phyloP scores from a whole-genome alignment of 2,329 filamentous ascomycete species.

The Cyphellophora europaea region DNA sequence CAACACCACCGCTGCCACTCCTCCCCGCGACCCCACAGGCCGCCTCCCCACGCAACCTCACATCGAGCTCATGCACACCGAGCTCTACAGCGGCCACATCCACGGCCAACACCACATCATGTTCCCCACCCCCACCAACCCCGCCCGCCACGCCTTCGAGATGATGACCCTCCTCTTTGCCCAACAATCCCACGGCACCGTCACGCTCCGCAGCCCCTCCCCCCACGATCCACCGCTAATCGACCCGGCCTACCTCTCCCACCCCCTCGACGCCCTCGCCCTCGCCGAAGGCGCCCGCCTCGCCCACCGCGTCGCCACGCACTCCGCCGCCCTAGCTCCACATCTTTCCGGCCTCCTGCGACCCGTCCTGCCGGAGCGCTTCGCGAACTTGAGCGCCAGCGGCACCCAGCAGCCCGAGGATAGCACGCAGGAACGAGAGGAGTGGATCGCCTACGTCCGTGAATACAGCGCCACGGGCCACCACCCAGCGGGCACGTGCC shows the following conservation, averaged over 20 bases:
- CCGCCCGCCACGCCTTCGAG: conserved; percentile 5
- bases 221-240: conserved; percentile 16
- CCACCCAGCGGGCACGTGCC: conserved; percentile 47
- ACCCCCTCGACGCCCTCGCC: conserved; percentile 4
- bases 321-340: too few relatives aligned
- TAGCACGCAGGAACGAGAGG: conserved; percentile 39
- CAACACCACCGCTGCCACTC: conserved; percentile 12
- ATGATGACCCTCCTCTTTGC: conserved; percentile 20
- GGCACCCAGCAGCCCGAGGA: conserved; percentile 46
- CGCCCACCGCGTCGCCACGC: too few relatives aligned
- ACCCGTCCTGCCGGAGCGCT: too few relatives aligned
- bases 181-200: conserved; percentile 21
- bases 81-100: neutral
- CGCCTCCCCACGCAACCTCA: conserved; percentile 18
- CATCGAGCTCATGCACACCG: conserved; percentile 20
- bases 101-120: conserved; percentile 11
- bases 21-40: conserved; percentile 24
- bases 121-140: conserved; percentile 16
- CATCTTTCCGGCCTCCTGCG: too few relatives aligned
- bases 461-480: conserved; percentile 52
- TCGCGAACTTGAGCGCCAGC: conserved; percentile 46
- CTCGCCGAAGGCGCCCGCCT: conserved; percentile 30
- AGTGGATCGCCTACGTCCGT: conserved; percentile 49
- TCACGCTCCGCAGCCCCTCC: conserved; percentile 13
- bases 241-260: conserved; percentile 7